Evolutionary conservation across 2,329 filamentous ascomycete genomes (phyloP).

Genomic region (Capronia coronata): DNA sequence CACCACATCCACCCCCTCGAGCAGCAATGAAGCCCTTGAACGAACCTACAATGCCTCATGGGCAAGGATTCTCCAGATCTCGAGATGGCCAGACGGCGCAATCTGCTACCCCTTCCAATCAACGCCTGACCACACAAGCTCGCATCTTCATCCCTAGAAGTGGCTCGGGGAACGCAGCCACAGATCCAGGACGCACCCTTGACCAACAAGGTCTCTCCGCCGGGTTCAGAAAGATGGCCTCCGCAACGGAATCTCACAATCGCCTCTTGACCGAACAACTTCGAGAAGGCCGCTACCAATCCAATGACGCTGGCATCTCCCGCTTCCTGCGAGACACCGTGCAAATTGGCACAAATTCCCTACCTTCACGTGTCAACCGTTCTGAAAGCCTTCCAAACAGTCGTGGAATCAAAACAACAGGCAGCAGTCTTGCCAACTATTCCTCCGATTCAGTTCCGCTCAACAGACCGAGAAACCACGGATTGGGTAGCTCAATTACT

Average conservation of each 20-base stretch:
- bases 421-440: slow-evolving; percentile 8
- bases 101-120: too few relatives aligned
- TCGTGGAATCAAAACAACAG: not conserved
- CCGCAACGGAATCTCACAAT: not conserved
- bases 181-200: not conserved
- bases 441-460: slow-evolving; percentile 8
- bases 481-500: not conserved
- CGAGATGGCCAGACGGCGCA: too few relatives aligned
- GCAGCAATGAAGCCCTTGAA: too few relatives aligned
- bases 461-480: not conserved
- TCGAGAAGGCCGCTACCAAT: slow-evolving; percentile 3
- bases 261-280: not conserved
- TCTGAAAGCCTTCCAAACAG: not conserved
- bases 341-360: not conserved
- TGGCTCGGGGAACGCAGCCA: too few relatives aligned
- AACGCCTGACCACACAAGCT: too few relatives aligned
- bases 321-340: slow-evolving; percentile 14
- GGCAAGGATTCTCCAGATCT: too few relatives aligned
- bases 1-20: too few relatives aligned
- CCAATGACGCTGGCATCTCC: slow-evolving; percentile 10
- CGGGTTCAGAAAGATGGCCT: not conserved
- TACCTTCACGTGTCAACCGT: not conserved
- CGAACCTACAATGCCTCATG: too few relatives aligned
- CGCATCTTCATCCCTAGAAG: too few relatives aligned
- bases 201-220: not conserved